Percentiles rank a stretch among this genome's conserved stretches.
These are phyloP conservation scores for Trypethelium eluteriae DNA, from an alignment of 495 filamentous ascomycete genomes.

Conservation along the genomic window DNA sequence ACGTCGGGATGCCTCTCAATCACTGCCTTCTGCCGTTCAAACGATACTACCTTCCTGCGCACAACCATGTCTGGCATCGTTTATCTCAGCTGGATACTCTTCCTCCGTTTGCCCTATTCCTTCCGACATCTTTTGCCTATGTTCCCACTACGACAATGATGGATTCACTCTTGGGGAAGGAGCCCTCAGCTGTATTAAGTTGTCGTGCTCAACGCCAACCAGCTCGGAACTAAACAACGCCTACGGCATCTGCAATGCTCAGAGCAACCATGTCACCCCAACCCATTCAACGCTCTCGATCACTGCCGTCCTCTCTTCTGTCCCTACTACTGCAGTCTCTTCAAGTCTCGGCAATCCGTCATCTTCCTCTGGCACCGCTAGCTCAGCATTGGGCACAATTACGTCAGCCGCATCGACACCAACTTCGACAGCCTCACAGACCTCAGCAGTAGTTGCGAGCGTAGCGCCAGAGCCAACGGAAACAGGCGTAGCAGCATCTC, in stretches of 20 bases:
- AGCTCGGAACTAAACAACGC: not conserved
- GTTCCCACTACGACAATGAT: slow-evolving; percentile 19
- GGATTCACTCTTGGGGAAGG: slow-evolving; percentile 27
- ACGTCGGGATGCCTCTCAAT: not conserved
- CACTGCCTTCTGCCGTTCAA: not conserved
- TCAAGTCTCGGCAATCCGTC: not conserved
- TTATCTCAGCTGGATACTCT: slow-evolving; percentile 5
- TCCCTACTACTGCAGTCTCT: not conserved
- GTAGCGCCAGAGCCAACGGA: not conserved
- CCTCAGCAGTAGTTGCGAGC: not conserved
- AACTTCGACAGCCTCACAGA: not conserved
- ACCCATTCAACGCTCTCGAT: slow-evolving; percentile 15
- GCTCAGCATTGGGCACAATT: slow-evolving; percentile 9
- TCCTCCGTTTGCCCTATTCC: slow-evolving; percentile 7
- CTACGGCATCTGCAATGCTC: slow-evolving; percentile 20
- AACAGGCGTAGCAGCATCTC: not conserved
- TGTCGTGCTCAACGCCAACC: slow-evolving; percentile 15
- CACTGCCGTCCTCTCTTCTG: not conserved
- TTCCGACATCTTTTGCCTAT: slow-evolving; percentile 18
- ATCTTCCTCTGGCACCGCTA: not conserved
- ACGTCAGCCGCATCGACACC: slow-evolving; percentile 16
- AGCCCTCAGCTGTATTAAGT: slow-evolving; percentile 21
- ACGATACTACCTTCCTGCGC: not conserved
- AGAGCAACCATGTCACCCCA: slow-evolving; percentile 16
- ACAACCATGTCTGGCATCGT: not conserved